These are phyloP conservation scores for Podaxis mareebaensis DNA, from an alignment of 768 basidiomycete species.

Conservation along the genomic window DNA sequence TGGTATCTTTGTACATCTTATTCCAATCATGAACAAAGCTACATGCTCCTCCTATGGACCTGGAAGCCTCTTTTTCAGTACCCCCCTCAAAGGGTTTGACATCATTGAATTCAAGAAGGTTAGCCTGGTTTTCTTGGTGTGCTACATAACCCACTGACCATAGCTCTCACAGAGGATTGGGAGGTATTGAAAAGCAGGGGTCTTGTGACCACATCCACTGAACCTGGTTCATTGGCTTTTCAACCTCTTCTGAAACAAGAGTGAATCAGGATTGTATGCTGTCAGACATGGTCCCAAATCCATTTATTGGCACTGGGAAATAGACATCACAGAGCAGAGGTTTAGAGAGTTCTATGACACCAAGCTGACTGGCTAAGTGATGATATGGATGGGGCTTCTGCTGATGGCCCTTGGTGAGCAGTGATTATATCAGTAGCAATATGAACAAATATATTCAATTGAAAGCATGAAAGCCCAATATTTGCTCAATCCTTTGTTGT, in stretches of 20 bases:
- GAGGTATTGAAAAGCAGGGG: neutral
- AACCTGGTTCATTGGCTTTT: no score
- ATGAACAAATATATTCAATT: no score
- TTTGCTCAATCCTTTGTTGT: no score
- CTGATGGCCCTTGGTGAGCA: no score
- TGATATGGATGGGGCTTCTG: no score
- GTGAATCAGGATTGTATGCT: neutral
- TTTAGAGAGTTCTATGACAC: neutral
- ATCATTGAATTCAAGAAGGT: neutral
- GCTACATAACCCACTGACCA: neutral
- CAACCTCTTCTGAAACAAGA: neutral
- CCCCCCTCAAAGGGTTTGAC: neutral
- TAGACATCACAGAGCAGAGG: neutral
- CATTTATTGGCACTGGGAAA: conserved; percentile 7
- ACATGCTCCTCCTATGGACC: no score
- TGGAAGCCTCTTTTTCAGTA: no score
- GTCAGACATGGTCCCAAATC: neutral
- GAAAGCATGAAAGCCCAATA: no score
- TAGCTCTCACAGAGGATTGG: neutral
- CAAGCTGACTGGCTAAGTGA: neutral
- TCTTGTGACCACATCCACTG: neutral
- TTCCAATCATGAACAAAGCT: neutral
- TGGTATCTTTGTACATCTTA: neutral
- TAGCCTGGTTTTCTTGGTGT: neutral
- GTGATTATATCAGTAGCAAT: no score